These are phyloP conservation scores for Prunus padus DNA, from an alignment of 306 rosid species.

Conservation along the genomic window DNA sequence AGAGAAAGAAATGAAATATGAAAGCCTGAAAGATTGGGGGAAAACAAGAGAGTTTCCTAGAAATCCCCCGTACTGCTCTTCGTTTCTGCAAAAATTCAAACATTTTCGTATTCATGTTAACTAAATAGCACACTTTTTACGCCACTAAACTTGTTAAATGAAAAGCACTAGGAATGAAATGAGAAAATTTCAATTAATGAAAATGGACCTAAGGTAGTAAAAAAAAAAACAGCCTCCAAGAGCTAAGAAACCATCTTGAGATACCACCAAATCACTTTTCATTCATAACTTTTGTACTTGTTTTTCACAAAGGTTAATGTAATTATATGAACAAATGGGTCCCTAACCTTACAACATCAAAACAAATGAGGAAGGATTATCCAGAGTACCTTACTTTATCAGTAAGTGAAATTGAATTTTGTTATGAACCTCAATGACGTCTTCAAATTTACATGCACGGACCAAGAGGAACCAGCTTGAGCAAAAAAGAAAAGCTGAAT, in stretches of 20 bases:
- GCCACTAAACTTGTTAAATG: too few species aligned
- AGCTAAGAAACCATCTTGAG: background rate
- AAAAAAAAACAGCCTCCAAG: background rate
- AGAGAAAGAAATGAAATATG: too few species aligned
- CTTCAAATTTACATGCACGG: slow-evolving; percentile 7
- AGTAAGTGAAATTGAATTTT: slow-evolving; percentile 3
- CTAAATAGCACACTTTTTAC: background rate
- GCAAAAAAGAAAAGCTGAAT: slow-evolving; percentile 16
- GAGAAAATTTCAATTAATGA: too few species aligned
- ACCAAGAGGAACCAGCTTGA: slow-evolving; percentile 20
- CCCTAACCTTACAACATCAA: slow-evolving; percentile 4
- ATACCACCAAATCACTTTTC: slow-evolving; percentile 1
- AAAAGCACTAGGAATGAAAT: background rate
- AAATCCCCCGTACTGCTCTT: too few species aligned
- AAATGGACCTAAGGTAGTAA: too few species aligned
- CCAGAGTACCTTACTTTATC: background rate
- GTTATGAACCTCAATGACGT: background rate
- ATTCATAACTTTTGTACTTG: slow-evolving; percentile 10
- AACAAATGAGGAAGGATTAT: background rate
- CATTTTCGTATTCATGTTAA: background rate
- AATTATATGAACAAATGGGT: slow-evolving; percentile 5
- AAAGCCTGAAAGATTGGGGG: too few species aligned
- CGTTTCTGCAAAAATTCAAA: too few species aligned
- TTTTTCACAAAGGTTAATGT: background rate
- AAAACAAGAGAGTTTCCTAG: too few species aligned